Percentiles rank a stretch among this genome's conserved stretches.
These are phyloP conservation scores for Quercus lobata DNA, from an alignment of 331 rosid species.

Conservation along the genomic window DNA sequence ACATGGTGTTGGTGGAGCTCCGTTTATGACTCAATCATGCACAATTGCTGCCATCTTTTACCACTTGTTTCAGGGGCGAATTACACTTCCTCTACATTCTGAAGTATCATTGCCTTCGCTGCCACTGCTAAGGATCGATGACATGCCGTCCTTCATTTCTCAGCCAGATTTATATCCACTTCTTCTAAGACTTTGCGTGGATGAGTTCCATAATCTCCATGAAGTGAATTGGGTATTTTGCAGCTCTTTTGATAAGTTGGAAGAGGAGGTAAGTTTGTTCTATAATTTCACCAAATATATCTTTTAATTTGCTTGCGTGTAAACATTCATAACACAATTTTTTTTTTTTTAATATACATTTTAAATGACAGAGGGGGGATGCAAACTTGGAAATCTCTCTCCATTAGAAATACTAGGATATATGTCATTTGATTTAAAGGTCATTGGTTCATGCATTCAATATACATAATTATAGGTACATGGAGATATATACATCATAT, in stretches of 20 bases:
- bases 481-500: too few species aligned
- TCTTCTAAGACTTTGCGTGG: constrained; percentile 9
- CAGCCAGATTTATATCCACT: constrained; percentile 17
- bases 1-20: constrained; percentile 8
- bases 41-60: constrained; percentile 1
- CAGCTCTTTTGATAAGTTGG: constrained; percentile 24
- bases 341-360: too few species aligned
- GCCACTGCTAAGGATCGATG: constrained; percentile 18
- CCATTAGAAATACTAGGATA: too few species aligned
- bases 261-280: constrained; percentile 18
- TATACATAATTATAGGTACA: too few species aligned
- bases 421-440: too few species aligned
- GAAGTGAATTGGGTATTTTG: constrained; percentile 26
- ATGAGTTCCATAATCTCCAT: constrained; percentile 15
- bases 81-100: not conserved
- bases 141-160: constrained; percentile 32
- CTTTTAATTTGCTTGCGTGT: too few species aligned
- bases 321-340: too few species aligned
- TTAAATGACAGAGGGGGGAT: too few species aligned
- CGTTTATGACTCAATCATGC: constrained; percentile 4
- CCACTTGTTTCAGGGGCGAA: not conserved
- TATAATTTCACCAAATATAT: too few species aligned
- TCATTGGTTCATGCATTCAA: too few species aligned
- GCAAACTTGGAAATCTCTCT: too few species aligned
- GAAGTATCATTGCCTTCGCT: constrained; percentile 5